Evolutionary conservation across 2,329 filamentous ascomycete species (phyloP).

Genomic region (Talaromyces amestolkiae): DNA sequence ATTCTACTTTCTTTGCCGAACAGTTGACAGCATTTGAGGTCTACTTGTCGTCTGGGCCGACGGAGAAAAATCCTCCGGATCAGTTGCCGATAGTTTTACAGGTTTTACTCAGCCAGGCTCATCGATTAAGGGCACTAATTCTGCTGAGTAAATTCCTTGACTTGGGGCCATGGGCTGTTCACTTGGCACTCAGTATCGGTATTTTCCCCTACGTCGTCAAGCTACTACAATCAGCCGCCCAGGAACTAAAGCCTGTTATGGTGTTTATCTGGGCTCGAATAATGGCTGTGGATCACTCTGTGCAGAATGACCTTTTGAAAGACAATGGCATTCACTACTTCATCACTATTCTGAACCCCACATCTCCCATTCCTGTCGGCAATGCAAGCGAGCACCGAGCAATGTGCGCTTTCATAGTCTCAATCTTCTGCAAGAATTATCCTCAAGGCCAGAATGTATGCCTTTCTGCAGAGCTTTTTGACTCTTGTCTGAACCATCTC

Average conservation of each 20-base stretch:
- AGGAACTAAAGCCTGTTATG: slow-evolving; percentile 96
- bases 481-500: slow-evolving; percentile 79
- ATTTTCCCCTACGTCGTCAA: slow-evolving; percentile 99
- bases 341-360: slow-evolving; percentile 83
- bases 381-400: slow-evolving; percentile 94
- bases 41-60: slow-evolving; percentile 80
- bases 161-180: slow-evolving; percentile 96
- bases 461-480: slow-evolving; percentile 84
- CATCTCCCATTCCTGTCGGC: slow-evolving; percentile 76
- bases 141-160: slow-evolving; percentile 91
- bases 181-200: slow-evolving; percentile 92
- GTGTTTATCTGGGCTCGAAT: slow-evolving; percentile 99
- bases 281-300: slow-evolving; percentile 88
- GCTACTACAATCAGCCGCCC: slow-evolving; percentile 87
- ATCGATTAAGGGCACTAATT: slow-evolving; percentile 85
- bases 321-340: slow-evolving; percentile 98
- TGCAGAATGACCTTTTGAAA: slow-evolving; percentile 90
- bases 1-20: slow-evolving; percentile 94
- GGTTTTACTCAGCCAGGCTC: slow-evolving; percentile 91
- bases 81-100: slow-evolving; percentile 95
- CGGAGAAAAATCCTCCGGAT: slow-evolving; percentile 82
- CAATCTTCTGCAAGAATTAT: slow-evolving; percentile 95
- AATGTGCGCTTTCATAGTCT: slow-evolving; percentile 97
- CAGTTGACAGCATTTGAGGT: slow-evolving; percentile 97
- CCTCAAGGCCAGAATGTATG: slow-evolving; percentile 89